Percentiles rank a stretch among this genome's conserved stretches.
Conservation (phyloP, 2,329 filamentous ascomycete genomes). For the Fonsecaea monophora region DNA sequence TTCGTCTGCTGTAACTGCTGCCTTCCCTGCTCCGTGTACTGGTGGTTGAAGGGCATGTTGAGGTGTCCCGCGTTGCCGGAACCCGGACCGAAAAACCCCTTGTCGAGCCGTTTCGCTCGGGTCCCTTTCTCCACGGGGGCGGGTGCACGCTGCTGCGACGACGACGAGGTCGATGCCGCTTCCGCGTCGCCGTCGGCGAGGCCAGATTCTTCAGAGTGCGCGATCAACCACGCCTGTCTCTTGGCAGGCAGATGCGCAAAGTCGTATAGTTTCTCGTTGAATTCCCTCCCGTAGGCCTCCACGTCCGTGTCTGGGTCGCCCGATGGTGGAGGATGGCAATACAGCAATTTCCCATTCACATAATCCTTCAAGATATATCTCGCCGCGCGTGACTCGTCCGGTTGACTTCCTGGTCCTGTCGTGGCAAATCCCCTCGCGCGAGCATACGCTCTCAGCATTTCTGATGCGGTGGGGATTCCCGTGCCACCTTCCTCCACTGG, state of each 20-base stretch:
- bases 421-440: constrained; percentile 89
- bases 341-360: constrained; percentile 93
- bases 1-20: constrained; percentile 69
- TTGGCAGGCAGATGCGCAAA: constrained; percentile 80
- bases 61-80: constrained; percentile 66
- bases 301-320: constrained; percentile 67
- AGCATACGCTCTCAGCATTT: constrained; percentile 85
- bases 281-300: constrained; percentile 60
- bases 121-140: constrained; percentile 55
- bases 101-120: constrained; percentile 81
- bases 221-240: constrained; percentile 69
- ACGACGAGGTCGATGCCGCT: constrained; percentile 40
- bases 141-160: constrained; percentile 2
- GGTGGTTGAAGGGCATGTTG: constrained; percentile 81
- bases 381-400: constrained; percentile 90
- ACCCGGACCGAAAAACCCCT: constrained; percentile 80
- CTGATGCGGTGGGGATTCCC: constrained; percentile 80
- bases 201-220: constrained; percentile 54
- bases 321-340: constrained; percentile 81
- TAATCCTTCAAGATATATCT: constrained; percentile 94
- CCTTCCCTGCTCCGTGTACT: constrained; percentile 81
- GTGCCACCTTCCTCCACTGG: constrained; percentile 91
- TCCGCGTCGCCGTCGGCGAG: constrained; percentile 49
- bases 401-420: constrained; percentile 75
- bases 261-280: constrained; percentile 91